phyloP scores from a whole-genome alignment of 225 moss, liverwort and hornwort species.

The Bryum argenteum region DNA sequence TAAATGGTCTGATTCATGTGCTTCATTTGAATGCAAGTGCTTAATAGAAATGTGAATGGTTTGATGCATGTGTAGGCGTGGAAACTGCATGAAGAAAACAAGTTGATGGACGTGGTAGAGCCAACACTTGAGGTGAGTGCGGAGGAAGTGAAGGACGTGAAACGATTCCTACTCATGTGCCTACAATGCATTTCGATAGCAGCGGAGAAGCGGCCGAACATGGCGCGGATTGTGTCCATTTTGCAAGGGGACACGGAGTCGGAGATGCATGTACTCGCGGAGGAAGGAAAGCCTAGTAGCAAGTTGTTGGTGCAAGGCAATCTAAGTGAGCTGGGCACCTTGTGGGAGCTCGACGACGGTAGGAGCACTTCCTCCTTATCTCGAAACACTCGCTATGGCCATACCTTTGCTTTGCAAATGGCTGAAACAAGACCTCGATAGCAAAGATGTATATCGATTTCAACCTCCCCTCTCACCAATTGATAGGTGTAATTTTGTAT shows the following conservation, averaged over 20 bases:
- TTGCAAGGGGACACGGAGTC: constrained; percentile 28
- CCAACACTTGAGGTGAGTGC: background rate
- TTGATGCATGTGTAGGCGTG: background rate
- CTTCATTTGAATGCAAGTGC: no score
- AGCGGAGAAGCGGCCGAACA: constrained; percentile 11
- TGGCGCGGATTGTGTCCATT: constrained; percentile 29
- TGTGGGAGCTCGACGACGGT: background rate
- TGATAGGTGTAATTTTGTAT: no score
- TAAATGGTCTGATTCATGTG: no score
- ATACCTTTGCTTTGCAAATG: no score
- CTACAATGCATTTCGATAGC: constrained; percentile 24
- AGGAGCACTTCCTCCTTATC: background rate
- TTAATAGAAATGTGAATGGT: no score
- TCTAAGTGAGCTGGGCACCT: background rate
- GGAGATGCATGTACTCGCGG: constrained; percentile 11
- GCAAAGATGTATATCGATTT: no score
- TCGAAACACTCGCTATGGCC: background rate
- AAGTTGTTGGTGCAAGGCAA: background rate
- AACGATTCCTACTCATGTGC: constrained; percentile 21
- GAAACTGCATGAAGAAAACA: background rate
- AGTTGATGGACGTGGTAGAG: constrained; percentile 15
- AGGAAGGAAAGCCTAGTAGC: background rate
- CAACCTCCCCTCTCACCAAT: no score
- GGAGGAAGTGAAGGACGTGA: constrained; percentile 4
- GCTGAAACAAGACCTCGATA: no score